A percentile compares a stretch with the other conserved stretches of the same genome.
These are phyloP conservation scores for Grosmannia serpens DNA, from an alignment of 2,329 filamentous ascomycete genomes.

Conservation along the genomic window DNA sequence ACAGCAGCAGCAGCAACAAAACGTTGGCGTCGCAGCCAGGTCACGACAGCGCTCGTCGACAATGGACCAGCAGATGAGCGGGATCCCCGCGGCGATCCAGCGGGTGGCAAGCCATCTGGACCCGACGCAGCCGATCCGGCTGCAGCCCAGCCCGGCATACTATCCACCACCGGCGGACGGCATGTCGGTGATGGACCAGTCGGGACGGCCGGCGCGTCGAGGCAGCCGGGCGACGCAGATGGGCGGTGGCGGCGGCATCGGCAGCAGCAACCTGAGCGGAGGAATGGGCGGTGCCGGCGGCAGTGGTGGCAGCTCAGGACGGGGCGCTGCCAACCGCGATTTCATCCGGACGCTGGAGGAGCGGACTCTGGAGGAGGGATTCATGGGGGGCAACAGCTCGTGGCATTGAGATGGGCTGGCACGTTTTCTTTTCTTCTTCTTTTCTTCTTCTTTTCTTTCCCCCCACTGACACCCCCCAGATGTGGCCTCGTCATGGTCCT, in stretches of 20 bases:
- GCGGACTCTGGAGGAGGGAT: constrained; percentile 85
- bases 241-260: constrained; percentile 23
- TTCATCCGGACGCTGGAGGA: constrained; percentile 95
- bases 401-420: constrained; percentile 45
- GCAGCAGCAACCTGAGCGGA: constrained; percentile 1
- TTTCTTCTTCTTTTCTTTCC: no score
- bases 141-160: constrained; percentile 94
- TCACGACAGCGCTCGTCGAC: constrained; percentile 85
- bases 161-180: constrained; percentile 89
- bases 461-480: no score
- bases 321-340: constrained; percentile 51
- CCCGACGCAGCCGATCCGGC: constrained; percentile 81
- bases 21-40: constrained; percentile 53
- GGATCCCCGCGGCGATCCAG: constrained; percentile 86
- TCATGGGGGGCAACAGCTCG: constrained; percentile 53
- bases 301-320: background rate
- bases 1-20: constrained; percentile 56
- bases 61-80: constrained; percentile 89
- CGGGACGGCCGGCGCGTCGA: constrained; percentile 52
- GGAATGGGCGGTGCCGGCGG: constrained; percentile 15
- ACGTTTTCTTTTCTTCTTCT: background rate
- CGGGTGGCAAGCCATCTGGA: constrained; percentile 92
- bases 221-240: constrained; percentile 60
- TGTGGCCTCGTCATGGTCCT: no score
- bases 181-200: constrained; percentile 51